Conservation (phyloP, 2,329 filamentous ascomycete genomes). For the Chaetomium olivaceum region DNA sequence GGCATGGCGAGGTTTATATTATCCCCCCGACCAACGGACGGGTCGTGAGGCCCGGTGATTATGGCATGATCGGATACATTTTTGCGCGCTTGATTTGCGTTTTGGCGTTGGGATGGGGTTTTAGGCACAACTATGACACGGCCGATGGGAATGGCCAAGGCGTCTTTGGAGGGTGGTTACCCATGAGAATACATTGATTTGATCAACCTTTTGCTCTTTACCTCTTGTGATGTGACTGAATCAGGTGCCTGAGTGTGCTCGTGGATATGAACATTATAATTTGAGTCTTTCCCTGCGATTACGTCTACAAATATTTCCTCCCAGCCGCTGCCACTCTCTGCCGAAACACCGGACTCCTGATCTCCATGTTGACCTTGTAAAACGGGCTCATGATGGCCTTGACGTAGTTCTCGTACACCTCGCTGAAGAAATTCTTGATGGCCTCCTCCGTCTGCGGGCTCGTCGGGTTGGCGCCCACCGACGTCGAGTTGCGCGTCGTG, state of each 20-base stretch:
- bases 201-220: background rate
- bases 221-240: background rate
- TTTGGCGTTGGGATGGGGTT: constrained; percentile 26
- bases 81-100: constrained; percentile 19
- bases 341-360: constrained; percentile 84
- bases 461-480: constrained; percentile 79
- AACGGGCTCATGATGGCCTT: constrained; percentile 98
- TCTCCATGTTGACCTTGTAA: constrained; percentile 80
- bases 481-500: constrained; percentile 61
- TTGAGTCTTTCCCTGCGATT: background rate
- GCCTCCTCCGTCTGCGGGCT: constrained; percentile 92
- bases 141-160: constrained; percentile 27
- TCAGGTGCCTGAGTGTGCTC: background rate
- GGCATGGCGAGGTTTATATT: too few relatives aligned
- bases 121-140: constrained; percentile 18
- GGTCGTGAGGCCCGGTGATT: background rate
- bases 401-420: constrained; percentile 95
- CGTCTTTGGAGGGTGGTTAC: constrained; percentile 26
- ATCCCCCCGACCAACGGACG: background rate
- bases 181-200: constrained; percentile 26
- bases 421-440: constrained; percentile 88
- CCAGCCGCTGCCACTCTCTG: constrained; percentile 80
- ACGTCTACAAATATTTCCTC: constrained; percentile 78
- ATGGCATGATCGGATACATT: constrained; percentile 17
- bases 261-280: background rate